Evolutionary conservation across 2,329 filamentous ascomycete species (phyloP).

Genomic region (Bertia moriformis): DNA sequence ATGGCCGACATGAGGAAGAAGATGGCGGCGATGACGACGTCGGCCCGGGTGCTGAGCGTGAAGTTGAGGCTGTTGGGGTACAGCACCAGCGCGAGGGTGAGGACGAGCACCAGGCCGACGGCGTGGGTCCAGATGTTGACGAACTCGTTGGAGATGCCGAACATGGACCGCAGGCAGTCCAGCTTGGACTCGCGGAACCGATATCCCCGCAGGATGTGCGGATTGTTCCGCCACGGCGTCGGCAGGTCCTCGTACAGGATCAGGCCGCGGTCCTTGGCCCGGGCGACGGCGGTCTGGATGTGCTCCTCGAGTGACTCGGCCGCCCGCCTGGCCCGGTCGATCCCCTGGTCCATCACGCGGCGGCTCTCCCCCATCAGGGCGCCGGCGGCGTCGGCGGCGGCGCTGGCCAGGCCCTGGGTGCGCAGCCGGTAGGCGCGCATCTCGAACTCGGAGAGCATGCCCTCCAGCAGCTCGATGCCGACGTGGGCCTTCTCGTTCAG

Average conservation of each 20-base stretch:
- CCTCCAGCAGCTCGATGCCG: conserved; percentile 74
- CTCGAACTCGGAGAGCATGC: conserved; percentile 75
- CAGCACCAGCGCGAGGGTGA: conserved; percentile 85
- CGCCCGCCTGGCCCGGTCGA: conserved; percentile 66
- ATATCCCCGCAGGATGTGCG: conserved; percentile 81
- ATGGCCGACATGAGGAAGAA: conserved; percentile 96
- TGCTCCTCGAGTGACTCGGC: conserved; percentile 72
- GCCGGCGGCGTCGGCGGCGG: conserved; percentile 52
- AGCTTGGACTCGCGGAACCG: conserved; percentile 85
- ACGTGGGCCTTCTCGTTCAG: conserved; percentile 83
- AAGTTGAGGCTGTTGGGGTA: conserved; percentile 85
- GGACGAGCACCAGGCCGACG: conserved; percentile 73
- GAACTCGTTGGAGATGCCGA: conserved; percentile 76
- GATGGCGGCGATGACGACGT: conserved; percentile 78
- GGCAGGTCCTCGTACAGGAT: conserved; percentile 84
- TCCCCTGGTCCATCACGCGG: conserved; percentile 65
- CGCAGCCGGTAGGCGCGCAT: conserved; percentile 64
- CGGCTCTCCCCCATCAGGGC: conserved; percentile 65
- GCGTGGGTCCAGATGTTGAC: conserved; percentile 98
- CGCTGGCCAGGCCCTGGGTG: conserved; percentile 57
- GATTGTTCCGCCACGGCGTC: conserved; percentile 84
- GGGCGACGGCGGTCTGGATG: conserved; percentile 62
- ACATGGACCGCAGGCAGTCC: conserved; percentile 73
- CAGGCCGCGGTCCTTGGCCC: conserved; percentile 67
- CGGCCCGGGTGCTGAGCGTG: conserved; percentile 68